Evolutionary conservation across 495 filamentous ascomycete species (phyloP).

Genomic region (Penicillium manginii): DNA sequence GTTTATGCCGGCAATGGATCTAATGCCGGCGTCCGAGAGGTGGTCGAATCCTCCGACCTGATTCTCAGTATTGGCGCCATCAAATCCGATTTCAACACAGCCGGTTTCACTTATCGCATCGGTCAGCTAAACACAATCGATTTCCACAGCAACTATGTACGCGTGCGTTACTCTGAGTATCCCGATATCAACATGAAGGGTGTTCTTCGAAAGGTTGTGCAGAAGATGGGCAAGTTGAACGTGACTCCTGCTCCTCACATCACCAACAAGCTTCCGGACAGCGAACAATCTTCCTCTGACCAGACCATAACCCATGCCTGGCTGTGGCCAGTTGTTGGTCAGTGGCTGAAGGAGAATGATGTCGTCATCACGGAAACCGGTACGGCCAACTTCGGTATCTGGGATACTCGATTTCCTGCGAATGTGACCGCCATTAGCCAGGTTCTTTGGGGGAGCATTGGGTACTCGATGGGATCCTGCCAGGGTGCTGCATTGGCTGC

Average conservation of each 20-base stretch:
- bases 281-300: conserved; percentile 49
- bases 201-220: conserved; percentile 75
- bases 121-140: conserved; percentile 85
- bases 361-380: conserved; percentile 88
- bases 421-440: conserved; percentile 78
- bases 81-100: conserved; percentile 89
- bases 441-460: conserved; percentile 89
- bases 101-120: conserved; percentile 84
- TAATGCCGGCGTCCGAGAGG: conserved; percentile 67
- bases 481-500: conserved; percentile 76
- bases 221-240: conserved; percentile 60
- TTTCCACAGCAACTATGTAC: conserved; percentile 78
- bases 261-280: conserved; percentile 60
- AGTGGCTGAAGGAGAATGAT: conserved; percentile 76
- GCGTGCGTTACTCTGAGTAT: conserved; percentile 80
- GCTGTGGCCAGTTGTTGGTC: conserved; percentile 82
- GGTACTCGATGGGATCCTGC: conserved; percentile 76
- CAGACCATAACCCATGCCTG: conserved; percentile 78
- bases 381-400: conserved; percentile 88
- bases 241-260: conserved; percentile 43
- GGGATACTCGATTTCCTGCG: conserved; percentile 81
- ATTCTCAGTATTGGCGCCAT: conserved; percentile 84
- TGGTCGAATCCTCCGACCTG: conserved; percentile 80
- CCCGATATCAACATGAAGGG: conserved; percentile 84
- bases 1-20: conserved; percentile 88